A percentile compares a stretch with the other conserved stretches of the same genome.
These are phyloP conservation scores for Ceratobasidium sp. DNA, from an alignment of 1,284 basidiomycete genomes.

Conservation along the genomic window DNA sequence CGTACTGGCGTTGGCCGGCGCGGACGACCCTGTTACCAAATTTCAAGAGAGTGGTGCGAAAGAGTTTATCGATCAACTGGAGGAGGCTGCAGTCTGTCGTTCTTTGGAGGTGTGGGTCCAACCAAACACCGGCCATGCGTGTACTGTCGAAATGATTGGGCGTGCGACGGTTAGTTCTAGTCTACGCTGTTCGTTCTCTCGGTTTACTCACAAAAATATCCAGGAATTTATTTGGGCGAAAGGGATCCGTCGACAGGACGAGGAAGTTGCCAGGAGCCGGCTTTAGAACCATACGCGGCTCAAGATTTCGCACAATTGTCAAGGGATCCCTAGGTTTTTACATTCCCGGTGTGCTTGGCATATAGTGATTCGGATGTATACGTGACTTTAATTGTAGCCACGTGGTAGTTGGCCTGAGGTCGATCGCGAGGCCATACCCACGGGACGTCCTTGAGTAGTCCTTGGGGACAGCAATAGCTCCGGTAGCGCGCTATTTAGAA, in stretches of 20 bases:
- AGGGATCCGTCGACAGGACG: not conserved
- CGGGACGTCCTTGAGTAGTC: too few species aligned
- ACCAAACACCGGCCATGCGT: slow-evolving; percentile 57
- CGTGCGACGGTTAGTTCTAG: slow-evolving; percentile 20
- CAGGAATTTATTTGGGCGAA: slow-evolving; percentile 15
- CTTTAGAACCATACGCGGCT: too few species aligned
- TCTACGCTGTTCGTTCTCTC: not conserved
- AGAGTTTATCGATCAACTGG: slow-evolving; percentile 54
- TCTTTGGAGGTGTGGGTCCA: slow-evolving; percentile 56
- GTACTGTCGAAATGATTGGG: slow-evolving; percentile 57
- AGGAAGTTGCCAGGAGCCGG: too few species aligned
- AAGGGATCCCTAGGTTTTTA: too few species aligned
- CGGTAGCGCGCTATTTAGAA: too few species aligned
- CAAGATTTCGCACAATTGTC: too few species aligned
- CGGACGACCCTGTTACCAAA: slow-evolving; percentile 55
- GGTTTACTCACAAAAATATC: not conserved
- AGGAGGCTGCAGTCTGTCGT: slow-evolving; percentile 46
- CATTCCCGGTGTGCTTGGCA: too few species aligned
- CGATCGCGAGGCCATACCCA: too few species aligned
- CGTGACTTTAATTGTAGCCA: too few species aligned
- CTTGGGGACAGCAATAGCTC: too few species aligned
- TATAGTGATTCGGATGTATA: too few species aligned
- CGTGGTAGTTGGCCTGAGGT: too few species aligned
- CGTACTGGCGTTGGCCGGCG: slow-evolving; percentile 59
- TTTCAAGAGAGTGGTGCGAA: slow-evolving; percentile 53